Evolutionary conservation across 306 rosid genomes (phyloP).

Genomic region (Cicer cuneatum): DNA sequence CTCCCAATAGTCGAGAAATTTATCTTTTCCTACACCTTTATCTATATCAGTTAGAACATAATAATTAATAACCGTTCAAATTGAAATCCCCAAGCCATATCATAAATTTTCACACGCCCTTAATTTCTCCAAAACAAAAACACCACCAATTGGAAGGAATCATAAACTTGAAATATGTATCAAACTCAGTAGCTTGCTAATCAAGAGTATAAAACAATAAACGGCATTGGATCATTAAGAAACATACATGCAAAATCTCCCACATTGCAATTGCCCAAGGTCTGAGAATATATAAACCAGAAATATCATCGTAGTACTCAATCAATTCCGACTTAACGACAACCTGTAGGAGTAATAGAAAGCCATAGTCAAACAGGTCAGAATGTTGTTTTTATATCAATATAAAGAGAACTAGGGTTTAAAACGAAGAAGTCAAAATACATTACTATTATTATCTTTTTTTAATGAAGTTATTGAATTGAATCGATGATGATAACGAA

Average conservation of each 20-base stretch:
- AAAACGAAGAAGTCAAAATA: no score
- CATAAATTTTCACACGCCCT: no score
- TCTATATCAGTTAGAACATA: constrained; percentile 1
- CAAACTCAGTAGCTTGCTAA: neutral
- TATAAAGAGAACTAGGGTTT: no score
- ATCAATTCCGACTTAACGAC: constrained; percentile 90
- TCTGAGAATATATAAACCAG: constrained; percentile 92
- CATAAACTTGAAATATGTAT: neutral
- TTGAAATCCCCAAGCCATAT: constrained; percentile 17
- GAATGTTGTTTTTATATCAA: neutral
- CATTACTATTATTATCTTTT: no score
- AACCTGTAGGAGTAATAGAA: constrained; percentile 54
- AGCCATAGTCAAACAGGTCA: constrained; percentile 31
- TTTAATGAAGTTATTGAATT: no score
- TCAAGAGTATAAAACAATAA: neutral
- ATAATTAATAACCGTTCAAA: constrained; percentile 1
- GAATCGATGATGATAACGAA: neutral
- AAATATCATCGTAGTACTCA: constrained; percentile 90
- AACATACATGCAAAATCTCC: constrained; percentile 89
- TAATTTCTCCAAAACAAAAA: constrained; percentile 10
- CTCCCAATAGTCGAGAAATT: neutral
- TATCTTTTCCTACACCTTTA: constrained; percentile 6
- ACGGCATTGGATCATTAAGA: neutral
- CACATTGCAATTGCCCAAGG: constrained; percentile 89
- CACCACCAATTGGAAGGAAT: neutral